These are phyloP conservation scores for Cyclanthera cordifolia DNA, from an alignment of 306 rosid species.

Conservation along the genomic window DNA sequence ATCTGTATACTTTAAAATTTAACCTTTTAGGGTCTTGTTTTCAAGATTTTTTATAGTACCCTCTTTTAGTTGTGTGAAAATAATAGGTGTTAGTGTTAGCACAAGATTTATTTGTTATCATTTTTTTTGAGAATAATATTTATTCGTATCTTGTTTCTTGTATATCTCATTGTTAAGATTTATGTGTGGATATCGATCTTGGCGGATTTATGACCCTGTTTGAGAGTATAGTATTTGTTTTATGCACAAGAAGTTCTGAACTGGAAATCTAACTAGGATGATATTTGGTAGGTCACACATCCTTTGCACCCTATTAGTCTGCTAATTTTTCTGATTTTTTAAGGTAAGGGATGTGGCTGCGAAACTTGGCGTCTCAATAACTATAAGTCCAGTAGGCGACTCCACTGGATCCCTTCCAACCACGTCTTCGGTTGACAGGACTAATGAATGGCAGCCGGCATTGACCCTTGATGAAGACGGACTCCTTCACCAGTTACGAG, in stretches of 20 bases:
- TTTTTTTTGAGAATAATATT: too few species aligned
- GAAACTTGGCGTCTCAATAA: constrained; percentile 63
- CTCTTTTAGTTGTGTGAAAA: not conserved
- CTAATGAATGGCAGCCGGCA: constrained; percentile 75
- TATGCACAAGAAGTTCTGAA: not conserved
- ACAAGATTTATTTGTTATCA: not conserved
- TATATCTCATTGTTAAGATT: not conserved
- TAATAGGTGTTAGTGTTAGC: not conserved
- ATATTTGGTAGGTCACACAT: not conserved
- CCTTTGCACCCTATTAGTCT: not conserved
- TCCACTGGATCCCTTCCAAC: constrained; percentile 37
- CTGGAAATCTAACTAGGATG: constrained; percentile 3
- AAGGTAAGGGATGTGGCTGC: constrained; percentile 81
- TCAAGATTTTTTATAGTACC: not conserved
- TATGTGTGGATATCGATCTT: not conserved
- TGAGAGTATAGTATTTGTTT: not conserved
- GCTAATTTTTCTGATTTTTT: constrained; percentile 2
- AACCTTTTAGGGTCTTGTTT: not conserved
- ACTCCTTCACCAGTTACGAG: constrained; percentile 67
- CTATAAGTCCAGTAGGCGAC: constrained; percentile 61
- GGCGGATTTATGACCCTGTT: not conserved
- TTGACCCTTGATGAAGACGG: constrained; percentile 74
- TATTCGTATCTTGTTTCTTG: not conserved
- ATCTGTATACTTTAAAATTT: too few species aligned
- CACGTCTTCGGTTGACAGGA: constrained; percentile 45